Evolutionary conservation across 352 stramenopile genomes (phyloP), one percentile per base, ranked within the genome.

Genomic region (Globisporangium iwayamae): DNA sequence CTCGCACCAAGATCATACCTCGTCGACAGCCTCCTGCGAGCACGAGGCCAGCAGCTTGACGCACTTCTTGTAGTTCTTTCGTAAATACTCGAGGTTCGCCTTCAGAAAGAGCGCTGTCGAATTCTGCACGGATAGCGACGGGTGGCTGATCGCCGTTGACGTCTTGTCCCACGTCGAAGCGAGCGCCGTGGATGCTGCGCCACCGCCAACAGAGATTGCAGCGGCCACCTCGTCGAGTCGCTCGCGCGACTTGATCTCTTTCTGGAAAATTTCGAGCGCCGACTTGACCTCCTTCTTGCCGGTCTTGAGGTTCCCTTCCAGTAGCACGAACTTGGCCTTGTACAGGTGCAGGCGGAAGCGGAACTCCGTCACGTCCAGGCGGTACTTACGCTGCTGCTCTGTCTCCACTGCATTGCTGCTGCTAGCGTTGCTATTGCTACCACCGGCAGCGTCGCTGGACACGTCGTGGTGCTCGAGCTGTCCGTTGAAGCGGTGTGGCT

Each of bases 1-100:
- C 30, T 56, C 51, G 11, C 2, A 30, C 14, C 18, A 9, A 2
- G 11, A 3, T 58, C 72, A 57, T 69, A 91, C 81, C 73, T 94
- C 87, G 57, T 87, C 88, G 28, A 96, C 83, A 13, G 87, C 81
- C 55, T 87, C 72, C 68, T 91, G 81, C 75, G 87, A 89, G 78
- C 87, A 96, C 45, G 89, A 96, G 54, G 88, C 90, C 59, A 97
- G 73, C 62, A 97, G 78, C 81, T 97, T 97, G 73, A 97, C 93
- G 65, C 85, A 95, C 76, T 97, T 97, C 74, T 96, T 96, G 78
- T 97, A 96, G 72, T 97, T 97, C 67, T 90, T 89, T 56, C 93
- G 85, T 76, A 98, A 84, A 87, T 97, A 97, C 80, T 97, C 92
- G 62, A 97, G 76, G 62, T 98, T 97, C 14, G 92, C 92, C 75